A percentile compares a stretch with the other conserved stretches of the same genome.
Evolutionary conservation across 495 filamentous ascomycete genomes (phyloP).

Genomic region (Penicillium samsonianum): DNA sequence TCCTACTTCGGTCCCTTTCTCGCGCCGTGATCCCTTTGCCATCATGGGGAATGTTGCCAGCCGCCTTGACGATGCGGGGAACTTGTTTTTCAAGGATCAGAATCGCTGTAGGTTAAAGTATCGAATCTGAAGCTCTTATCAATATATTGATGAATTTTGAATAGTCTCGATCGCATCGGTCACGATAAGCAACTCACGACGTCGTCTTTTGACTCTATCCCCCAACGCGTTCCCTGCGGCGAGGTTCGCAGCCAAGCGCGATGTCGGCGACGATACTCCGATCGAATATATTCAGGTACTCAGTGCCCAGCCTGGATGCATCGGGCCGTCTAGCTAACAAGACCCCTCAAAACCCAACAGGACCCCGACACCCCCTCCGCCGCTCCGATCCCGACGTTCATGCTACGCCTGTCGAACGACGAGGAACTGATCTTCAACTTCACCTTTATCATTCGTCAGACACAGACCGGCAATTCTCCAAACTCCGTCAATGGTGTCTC

Average conservation of each 20-base stretch:
- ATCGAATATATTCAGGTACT: slow-evolving; percentile 90
- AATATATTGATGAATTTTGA: slow-evolving; percentile 18
- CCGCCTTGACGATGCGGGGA: slow-evolving; percentile 81
- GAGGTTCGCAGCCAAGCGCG: slow-evolving; percentile 73
- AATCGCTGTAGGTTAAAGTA: slow-evolving; percentile 66
- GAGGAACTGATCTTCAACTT: slow-evolving; percentile 92
- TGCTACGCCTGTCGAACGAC: slow-evolving; percentile 84
- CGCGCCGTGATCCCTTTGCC: slow-evolving; percentile 32
- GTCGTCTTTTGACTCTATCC: slow-evolving; percentile 73
- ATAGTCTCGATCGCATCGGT: slow-evolving; percentile 84
- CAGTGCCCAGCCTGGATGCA: not conserved
- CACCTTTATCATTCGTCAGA: slow-evolving; percentile 81
- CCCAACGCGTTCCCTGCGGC: slow-evolving; percentile 90
- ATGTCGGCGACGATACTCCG: slow-evolving; percentile 69
- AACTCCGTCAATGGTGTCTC: slow-evolving; percentile 52
- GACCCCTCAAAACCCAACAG: slow-evolving; percentile 43
- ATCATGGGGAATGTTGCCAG: slow-evolving; percentile 93
- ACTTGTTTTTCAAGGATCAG: slow-evolving; percentile 87
- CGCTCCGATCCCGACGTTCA: slow-evolving; percentile 65
- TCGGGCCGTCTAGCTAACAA: not conserved
- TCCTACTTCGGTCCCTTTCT: slow-evolving; percentile 34
- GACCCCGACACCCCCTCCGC: slow-evolving; percentile 70
- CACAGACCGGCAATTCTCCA: slow-evolving; percentile 45
- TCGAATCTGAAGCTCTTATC: not conserved
- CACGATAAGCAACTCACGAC: slow-evolving; percentile 73